A percentile compares a stretch with the other conserved stretches of the same genome.
Evolutionary conservation across 73 alveolate genomes (phyloP).

Genomic region (Diophrys appendiculata): DNA sequence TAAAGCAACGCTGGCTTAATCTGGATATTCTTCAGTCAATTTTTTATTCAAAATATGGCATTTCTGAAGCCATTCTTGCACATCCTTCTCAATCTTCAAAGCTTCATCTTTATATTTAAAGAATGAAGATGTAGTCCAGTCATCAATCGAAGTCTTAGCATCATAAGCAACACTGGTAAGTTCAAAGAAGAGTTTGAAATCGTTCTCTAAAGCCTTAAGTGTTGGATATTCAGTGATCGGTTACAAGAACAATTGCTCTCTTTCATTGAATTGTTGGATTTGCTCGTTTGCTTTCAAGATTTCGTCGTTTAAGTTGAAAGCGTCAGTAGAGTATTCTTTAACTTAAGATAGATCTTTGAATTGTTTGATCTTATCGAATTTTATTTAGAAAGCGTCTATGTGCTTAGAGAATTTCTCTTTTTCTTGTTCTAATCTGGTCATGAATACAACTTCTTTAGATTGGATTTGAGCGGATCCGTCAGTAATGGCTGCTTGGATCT

Average conservation of each 20-base stretch:
- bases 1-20: conserved; percentile 77
- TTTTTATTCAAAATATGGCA: conserved; percentile 63
- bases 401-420: conserved; percentile 69
- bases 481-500: conserved; percentile 55
- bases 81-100: conserved; percentile 57
- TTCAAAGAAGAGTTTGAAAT: conserved; percentile 76
- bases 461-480: conserved; percentile 75
- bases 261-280: conserved; percentile 70
- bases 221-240: conserved; percentile 66
- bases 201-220: conserved; percentile 59
- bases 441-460: conserved; percentile 71
- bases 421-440: conserved; percentile 75
- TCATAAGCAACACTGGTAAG: conserved; percentile 77
- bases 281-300: conserved; percentile 69
- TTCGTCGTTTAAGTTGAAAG: conserved; percentile 52
- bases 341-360: conserved; percentile 66
- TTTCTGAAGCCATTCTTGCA: conserved; percentile 56
- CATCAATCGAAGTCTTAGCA: conserved; percentile 45
- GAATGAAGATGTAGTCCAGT: conserved; percentile 58
- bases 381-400: conserved; percentile 42
- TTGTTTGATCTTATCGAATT: conserved; percentile 69
- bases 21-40: conserved; percentile 78
- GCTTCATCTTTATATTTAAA: conserved; percentile 53
- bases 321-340: conserved; percentile 65
- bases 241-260: conserved; percentile 75